Conservation (phyloP, 1,284 basidiomycete species). For the Fomes fomentarius region DNA sequence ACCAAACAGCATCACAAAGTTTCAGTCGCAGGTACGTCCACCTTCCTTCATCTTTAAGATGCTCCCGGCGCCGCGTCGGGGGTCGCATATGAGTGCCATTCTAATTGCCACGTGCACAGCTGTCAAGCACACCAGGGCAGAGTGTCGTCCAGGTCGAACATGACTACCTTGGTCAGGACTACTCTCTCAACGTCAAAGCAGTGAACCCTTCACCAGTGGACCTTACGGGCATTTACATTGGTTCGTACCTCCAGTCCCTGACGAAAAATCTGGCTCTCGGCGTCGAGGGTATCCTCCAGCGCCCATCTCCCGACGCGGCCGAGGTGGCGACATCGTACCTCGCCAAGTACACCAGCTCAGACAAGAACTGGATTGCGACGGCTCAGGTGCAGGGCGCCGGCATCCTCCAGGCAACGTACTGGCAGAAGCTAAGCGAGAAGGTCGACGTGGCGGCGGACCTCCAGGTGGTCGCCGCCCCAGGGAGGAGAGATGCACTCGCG, state of each 20-base stretch:
- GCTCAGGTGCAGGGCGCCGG: constrained; percentile 90
- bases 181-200: constrained; percentile 86
- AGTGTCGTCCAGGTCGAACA: constrained; percentile 95
- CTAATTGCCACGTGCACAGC: constrained; percentile 39
- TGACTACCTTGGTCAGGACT: constrained; percentile 91
- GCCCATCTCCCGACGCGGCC: constrained; percentile 70
- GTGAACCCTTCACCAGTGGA: constrained; percentile 93
- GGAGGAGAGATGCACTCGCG: constrained; percentile 88
- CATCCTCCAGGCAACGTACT: constrained; percentile 92
- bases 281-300: constrained; percentile 88
- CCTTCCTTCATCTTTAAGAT: background rate
- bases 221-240: constrained; percentile 92
- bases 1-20: constrained; percentile 79
- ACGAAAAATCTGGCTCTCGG: constrained; percentile 92
- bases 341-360: constrained; percentile 79
- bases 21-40: constrained; percentile 79
- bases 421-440: constrained; percentile 94
- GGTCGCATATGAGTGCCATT: constrained; percentile 17
- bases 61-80: background rate
- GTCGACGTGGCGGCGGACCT: constrained; percentile 99
- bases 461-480: constrained; percentile 78
- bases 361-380: constrained; percentile 91
- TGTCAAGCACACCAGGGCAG: constrained; percentile 73
- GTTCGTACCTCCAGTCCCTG: constrained; percentile 94
- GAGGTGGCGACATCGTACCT: constrained; percentile 87